Percentiles rank a stretch among this genome's conserved stretches.
Conservation (phyloP, 1,284 basidiomycete species). For the Cryptococcus depauperatus region DNA sequence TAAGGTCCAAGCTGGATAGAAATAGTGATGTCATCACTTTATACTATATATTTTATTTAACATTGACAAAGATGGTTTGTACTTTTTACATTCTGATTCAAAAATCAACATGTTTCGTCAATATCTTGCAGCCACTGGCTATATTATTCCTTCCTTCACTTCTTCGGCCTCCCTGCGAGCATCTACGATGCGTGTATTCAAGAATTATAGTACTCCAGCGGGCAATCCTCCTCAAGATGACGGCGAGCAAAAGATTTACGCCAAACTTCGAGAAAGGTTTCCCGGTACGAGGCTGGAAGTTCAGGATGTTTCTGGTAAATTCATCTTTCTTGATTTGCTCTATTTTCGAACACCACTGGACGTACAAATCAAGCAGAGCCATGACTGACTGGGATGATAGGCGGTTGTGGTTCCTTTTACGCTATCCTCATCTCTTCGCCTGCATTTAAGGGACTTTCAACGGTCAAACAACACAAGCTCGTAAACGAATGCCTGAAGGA, state of each 20-base stretch:
- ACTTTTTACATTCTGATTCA: too few relatives aligned
- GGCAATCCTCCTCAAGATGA: conserved; percentile 43
- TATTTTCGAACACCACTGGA: too few relatives aligned
- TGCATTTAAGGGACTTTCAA: conserved; percentile 75
- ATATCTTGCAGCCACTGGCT: neutral
- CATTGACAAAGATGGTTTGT: too few relatives aligned
- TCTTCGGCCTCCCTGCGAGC: neutral
- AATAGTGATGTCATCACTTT: too few relatives aligned
- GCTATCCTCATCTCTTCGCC: conserved; percentile 80
- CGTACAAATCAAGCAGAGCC: too few relatives aligned
- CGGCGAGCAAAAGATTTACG: conserved; percentile 62
- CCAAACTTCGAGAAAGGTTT: conserved; percentile 66
- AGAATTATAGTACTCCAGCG: conserved; percentile 3
- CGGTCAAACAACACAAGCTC: conserved; percentile 87
- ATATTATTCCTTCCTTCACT: neutral
- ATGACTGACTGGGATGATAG: conserved; percentile 47
- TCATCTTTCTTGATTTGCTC: neutral
- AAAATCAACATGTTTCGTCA: conserved; percentile 1
- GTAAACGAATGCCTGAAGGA: conserved; percentile 81
- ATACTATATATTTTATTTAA: too few relatives aligned
- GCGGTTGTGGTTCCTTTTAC: conserved; percentile 94
- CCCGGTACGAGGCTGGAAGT: conserved; percentile 67
- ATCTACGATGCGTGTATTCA: neutral
- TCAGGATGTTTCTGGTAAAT: conserved; percentile 78
- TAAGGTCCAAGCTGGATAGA: too few relatives aligned